phyloP scores from a whole-genome alignment of 2,329 filamentous ascomycete genomes.

The Ophiostoma australiae region DNA sequence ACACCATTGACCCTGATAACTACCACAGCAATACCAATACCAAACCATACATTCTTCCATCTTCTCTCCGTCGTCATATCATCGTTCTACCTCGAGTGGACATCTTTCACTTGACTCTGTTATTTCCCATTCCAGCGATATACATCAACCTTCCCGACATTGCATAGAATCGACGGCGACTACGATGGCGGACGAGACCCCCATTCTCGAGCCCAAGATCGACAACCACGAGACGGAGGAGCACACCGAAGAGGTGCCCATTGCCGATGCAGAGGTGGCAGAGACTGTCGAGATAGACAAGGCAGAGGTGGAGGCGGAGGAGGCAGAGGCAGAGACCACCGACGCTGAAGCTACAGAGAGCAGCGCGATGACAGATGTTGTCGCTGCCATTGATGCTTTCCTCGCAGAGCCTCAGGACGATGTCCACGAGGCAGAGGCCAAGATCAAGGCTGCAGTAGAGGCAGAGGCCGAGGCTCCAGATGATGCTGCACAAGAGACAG shows the following conservation, averaged over 20 bases:
- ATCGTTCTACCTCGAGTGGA: background rate
- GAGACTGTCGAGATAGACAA: background rate
- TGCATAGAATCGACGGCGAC: background rate
- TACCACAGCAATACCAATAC: background rate
- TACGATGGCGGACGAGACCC: constrained; percentile 31
- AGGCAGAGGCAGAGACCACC: background rate
- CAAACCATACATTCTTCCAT: background rate
- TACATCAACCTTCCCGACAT: background rate
- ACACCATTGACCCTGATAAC: background rate
- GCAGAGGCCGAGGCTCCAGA: background rate
- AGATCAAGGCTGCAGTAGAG: background rate
- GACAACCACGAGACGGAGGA: constrained; percentile 32
- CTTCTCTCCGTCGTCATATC: background rate
- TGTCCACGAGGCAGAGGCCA: background rate
- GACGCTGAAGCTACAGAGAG: background rate
- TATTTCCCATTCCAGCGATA: no score
- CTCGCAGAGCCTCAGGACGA: background rate
- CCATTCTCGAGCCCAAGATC: constrained; percentile 47
- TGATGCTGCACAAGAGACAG: background rate
- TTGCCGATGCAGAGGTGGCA: background rate
- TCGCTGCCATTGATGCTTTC: background rate
- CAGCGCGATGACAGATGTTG: background rate
- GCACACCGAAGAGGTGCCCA: background rate
- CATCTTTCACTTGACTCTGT: background rate
- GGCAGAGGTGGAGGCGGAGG: background rate